Conservation (phyloP, 1,139 yeast species). For the Sugiyamaella pinicola region DNA sequence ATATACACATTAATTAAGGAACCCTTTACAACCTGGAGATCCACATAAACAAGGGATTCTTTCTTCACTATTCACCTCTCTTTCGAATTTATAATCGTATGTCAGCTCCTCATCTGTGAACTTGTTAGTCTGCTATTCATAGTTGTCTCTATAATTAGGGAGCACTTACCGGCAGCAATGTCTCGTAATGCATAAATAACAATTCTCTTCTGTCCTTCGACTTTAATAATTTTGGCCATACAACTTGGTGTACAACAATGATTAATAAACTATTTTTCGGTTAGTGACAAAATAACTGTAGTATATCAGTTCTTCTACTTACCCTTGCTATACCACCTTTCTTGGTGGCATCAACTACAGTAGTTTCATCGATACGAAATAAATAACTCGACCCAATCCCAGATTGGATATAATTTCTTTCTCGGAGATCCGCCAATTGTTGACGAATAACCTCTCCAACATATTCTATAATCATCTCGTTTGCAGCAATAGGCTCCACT, state of each 20-base stretch:
- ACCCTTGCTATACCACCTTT: conserved; percentile 90
- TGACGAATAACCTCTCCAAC: conserved; percentile 97
- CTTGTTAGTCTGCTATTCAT: neutral
- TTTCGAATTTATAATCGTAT: conserved; percentile 91
- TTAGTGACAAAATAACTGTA: too few relatives aligned
- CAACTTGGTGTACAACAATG: conserved; percentile 98
- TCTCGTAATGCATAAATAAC: conserved; percentile 92
- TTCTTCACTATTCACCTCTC: conserved; percentile 88
- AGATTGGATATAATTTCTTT: conserved; percentile 77
- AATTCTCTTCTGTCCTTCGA: conserved; percentile 90
- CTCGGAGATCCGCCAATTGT: conserved; percentile 92
- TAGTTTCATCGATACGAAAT: conserved; percentile 89
- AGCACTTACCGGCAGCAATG: conserved; percentile 65
- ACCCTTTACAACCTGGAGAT: conserved; percentile 91
- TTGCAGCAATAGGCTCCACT: conserved; percentile 87
- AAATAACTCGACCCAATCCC: conserved; percentile 96
- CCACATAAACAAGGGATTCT: conserved; percentile 93
- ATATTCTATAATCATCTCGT: conserved; percentile 96
- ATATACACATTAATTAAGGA: conserved; percentile 56
- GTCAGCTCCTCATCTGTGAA: conserved; percentile 75
- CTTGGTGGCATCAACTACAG: conserved; percentile 96
- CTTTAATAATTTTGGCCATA: conserved; percentile 94
- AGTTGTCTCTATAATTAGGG: too few relatives aligned
- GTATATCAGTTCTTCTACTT: too few relatives aligned
- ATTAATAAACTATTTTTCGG: conserved; percentile 66